Evolutionary conservation across 345 rosid species (phyloP).

Genomic region (Rhodamnia rubescens): DNA sequence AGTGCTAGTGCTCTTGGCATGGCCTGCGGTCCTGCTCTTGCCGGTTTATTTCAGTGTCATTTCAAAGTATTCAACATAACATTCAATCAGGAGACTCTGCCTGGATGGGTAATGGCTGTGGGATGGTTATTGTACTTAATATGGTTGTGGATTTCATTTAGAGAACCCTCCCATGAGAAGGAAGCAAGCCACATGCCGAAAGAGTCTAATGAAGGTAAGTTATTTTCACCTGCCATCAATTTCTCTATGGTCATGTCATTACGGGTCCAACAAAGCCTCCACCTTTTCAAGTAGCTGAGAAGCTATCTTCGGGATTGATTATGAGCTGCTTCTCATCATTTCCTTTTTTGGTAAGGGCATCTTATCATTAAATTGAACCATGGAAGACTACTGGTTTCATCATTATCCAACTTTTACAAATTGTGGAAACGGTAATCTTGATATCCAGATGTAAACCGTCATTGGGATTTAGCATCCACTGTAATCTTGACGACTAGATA

Average conservation of each 20-base stretch:
- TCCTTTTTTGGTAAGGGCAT: background rate
- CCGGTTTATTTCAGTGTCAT: conserved; percentile 80
- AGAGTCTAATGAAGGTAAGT: conserved; percentile 40
- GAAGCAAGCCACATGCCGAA: conserved; percentile 24
- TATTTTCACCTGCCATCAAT: background rate
- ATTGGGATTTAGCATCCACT: background rate
- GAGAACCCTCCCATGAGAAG: conserved; percentile 57
- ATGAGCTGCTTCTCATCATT: background rate
- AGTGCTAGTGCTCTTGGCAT: conserved; percentile 99
- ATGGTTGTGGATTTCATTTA: conserved; percentile 79
- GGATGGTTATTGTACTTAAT: conserved; percentile 87
- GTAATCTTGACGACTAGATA: background rate
- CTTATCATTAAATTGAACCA: background rate
- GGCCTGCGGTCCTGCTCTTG: conserved; percentile 99
- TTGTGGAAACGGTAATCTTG: background rate
- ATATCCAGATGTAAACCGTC: background rate
- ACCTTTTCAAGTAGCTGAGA: background rate
- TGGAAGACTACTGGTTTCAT: background rate
- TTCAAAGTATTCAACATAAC: conserved; percentile 71
- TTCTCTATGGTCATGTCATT: background rate
- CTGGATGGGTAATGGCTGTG: conserved; percentile 97
- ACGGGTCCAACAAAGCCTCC: background rate
- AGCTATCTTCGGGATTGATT: background rate
- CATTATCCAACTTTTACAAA: background rate
- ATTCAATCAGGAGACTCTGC: conserved; percentile 75